phyloP scores from a whole-genome alignment of 345 rosid genomes.

The Eutrema japonicum region DNA sequence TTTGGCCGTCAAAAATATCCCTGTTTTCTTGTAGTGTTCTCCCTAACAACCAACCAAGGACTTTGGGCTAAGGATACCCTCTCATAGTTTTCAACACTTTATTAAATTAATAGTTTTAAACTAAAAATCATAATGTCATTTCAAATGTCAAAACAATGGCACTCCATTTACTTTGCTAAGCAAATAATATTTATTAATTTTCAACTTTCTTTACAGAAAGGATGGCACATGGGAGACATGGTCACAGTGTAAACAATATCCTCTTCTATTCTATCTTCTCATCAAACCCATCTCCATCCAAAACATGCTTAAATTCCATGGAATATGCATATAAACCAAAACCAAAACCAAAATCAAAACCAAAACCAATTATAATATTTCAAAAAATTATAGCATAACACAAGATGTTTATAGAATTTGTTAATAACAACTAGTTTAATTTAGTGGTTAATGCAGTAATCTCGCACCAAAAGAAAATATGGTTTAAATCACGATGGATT shows the following conservation, averaged over 20 bases:
- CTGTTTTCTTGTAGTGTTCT: too few relatives aligned
- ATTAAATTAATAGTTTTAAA: slow-evolving; percentile 34
- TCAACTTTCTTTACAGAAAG: slow-evolving; percentile 72
- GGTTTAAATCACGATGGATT: background rate
- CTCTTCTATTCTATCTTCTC: slow-evolving; percentile 60
- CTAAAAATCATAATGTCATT: slow-evolving; percentile 27
- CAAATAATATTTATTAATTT: slow-evolving; percentile 47
- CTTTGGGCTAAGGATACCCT: slow-evolving; percentile 47
- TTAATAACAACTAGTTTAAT: background rate
- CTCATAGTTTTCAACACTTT: slow-evolving; percentile 42
- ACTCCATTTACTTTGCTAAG: slow-evolving; percentile 48
- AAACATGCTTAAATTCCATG: slow-evolving; percentile 35
- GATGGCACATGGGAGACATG: slow-evolving; percentile 88
- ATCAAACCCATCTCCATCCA: slow-evolving; percentile 37
- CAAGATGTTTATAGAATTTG: background rate
- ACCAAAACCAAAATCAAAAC: background rate
- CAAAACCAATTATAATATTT: background rate
- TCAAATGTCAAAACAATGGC: slow-evolving; percentile 39
- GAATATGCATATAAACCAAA: slow-evolving; percentile 19
- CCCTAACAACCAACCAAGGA: slow-evolving; percentile 82
- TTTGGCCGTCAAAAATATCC: too few relatives aligned
- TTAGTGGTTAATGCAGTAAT: background rate
- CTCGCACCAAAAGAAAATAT: background rate
- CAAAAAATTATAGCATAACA: background rate
- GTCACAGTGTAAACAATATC: slow-evolving; percentile 67